Evolutionary conservation across 495 filamentous ascomycete genomes (phyloP).

Genomic region (Penicillium macrosclerotiorum): DNA sequence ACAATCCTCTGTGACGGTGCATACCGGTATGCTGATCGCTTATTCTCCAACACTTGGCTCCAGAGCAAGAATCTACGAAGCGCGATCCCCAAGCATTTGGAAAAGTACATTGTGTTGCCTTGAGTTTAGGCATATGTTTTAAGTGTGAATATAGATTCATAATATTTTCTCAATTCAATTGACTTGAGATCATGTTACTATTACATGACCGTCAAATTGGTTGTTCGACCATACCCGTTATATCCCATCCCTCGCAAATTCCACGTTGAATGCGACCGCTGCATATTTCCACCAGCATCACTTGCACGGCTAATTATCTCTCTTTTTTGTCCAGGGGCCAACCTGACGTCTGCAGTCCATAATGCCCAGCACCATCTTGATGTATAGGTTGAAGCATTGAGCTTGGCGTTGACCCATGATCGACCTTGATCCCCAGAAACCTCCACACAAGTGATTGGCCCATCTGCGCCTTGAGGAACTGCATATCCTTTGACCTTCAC

Average conservation of each 20-base stretch:
- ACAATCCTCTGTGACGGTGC: constrained; percentile 94
- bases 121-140: constrained; percentile 34
- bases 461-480: constrained; percentile 49
- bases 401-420: constrained; percentile 45
- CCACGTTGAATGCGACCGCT: constrained; percentile 49
- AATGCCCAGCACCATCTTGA: constrained; percentile 5
- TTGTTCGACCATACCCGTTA: constrained; percentile 57
- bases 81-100: constrained; percentile 80
- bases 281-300: constrained; percentile 51
- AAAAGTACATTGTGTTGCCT: constrained; percentile 90
- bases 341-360: neutral
- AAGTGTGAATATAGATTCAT: constrained; percentile 22
- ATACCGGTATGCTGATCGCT: constrained; percentile 89
- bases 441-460: constrained; percentile 54
- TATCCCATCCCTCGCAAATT: constrained; percentile 61
- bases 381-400: neutral
- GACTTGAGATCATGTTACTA: neutral
- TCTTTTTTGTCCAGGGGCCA: constrained; percentile 24
- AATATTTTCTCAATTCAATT: too few species aligned
- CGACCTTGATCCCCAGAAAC: constrained; percentile 48
- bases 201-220: constrained; percentile 35
- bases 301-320: constrained; percentile 51
- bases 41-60: constrained; percentile 90
- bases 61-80: constrained; percentile 75
- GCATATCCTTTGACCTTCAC: constrained; percentile 57